Evolutionary conservation across 257 asterid genomes (phyloP), one percentile per base, ranked within the genome.

Genomic region (Parsonsia alboflavescens): DNA sequence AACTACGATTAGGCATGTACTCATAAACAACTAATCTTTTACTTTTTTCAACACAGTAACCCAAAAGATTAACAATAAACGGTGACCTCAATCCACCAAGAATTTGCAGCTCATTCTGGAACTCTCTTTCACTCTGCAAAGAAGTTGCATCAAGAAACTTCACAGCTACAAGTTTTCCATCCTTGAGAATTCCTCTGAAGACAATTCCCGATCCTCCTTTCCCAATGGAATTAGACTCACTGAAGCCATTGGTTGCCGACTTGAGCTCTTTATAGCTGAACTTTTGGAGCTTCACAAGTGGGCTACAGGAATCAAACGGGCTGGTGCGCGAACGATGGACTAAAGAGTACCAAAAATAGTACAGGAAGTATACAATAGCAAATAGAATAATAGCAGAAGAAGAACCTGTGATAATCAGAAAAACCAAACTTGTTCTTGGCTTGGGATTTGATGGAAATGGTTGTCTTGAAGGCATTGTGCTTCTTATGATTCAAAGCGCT

Each of bases 191-290:
- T 54, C 98, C 99, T 72, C 89, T 84, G 81, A 75, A 95, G 70
- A 95, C 99, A 54, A 90, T 76, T 66, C 98, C 97, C 2, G 99
- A 95, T 72, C 99, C 99, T 45, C 99, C 99, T 82, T 91, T 95
- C 4, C 99, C 99, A 10, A 95, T 87, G 57, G 85, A 83, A 68
- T 87, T 89, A 0, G 91, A 77, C 59, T 77, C 82, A 73, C 86
- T 84, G 88, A 95, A 95, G 30, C 83, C 86, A 76, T 82, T 80
- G 56, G 99, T 92, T 21, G 99, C 99, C 30, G 72, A 78, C 80
- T 83, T 88, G 30, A 95, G 85, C 81, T 95, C 97, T 36, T 66
- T 87, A 91, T 85, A 89, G 49, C 82, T 78, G 83, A 92, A 95
- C 69, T 85, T 87, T 54, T 88, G 98, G 9, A 95, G 96, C 87